Evolutionary conservation across 768 basidiomycete species (phyloP), one percentile per base, ranked within the genome.

Genomic region (Pleurotus giganteus): DNA sequence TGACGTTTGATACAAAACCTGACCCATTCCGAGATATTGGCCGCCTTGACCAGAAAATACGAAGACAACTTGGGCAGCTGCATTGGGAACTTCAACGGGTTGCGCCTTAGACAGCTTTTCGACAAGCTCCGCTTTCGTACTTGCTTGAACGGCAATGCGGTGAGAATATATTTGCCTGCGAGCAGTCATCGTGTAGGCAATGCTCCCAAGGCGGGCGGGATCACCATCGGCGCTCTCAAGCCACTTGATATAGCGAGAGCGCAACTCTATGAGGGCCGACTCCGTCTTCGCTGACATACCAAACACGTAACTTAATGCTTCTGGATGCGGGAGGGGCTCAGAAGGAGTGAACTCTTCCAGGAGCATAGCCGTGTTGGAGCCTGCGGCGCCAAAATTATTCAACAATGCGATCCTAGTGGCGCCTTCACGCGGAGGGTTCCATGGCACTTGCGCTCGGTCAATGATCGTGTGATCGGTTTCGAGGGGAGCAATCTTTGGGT

Each of bases 351-450:
- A 68, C 60, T 88, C 87, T 58, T 89, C 83, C 2, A 89, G 59
- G 5, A 89, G 43, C 13, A 88, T 60, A 0, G 85, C 80, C 2
- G 79, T 75, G 56, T 89, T 89, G 5, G 87, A 88, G 0, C 88
- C 88, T 21, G 87, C 76, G 0, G 88, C 87, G n/a, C 89, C 89
- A 60, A 88, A 91, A 59, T 88, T 90, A 60, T 88, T 89, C 53
- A 91, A 69, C 23, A 89, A 59, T 1, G 85, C 86, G 4, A 82
- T 57, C 4, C 86, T 75, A 11, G 74, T 68, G 29, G 58, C 55
- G 5, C 73, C 69, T 6, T 57, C 59, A 4, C 65, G 60, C 15
- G 68, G 60, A 6, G 47, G n/a, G n/a, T n/a, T 24, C 87, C 88
- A 89, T 2, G 69, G 60, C 1, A 61, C 55, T 0, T 71, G 58